Conservation (phyloP, 257 asterid genomes). For the Mitragyna speciosa region DNA sequence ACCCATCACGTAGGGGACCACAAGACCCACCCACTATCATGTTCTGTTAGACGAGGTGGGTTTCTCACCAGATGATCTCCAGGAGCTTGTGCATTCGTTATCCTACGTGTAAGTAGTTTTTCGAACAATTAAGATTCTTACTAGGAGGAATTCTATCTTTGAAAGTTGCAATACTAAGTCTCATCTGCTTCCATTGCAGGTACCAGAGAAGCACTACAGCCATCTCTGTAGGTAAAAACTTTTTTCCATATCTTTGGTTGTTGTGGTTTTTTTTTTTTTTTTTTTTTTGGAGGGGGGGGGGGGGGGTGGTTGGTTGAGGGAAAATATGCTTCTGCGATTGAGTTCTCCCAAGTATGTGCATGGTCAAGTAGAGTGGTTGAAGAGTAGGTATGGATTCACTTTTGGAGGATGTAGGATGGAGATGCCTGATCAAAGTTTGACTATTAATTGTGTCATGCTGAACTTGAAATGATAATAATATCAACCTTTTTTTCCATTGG, state of each 20-base stretch:
- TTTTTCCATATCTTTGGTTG: no score
- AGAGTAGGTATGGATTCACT: no score
- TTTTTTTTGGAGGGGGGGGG: neutral
- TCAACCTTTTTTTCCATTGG: neutral
- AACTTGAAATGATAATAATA: neutral
- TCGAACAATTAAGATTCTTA: neutral
- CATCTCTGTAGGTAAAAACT: conserved; percentile 89
- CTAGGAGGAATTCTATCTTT: no score
- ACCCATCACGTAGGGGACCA: conserved; percentile 57
- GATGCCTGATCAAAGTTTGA: no score
- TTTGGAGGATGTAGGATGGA: no score
- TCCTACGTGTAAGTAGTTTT: conserved; percentile 76
- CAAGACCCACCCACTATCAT: conserved; percentile 91
- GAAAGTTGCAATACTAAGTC: neutral
- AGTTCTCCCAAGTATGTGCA: no score
- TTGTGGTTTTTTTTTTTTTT: neutral
- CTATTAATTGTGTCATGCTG: no score
- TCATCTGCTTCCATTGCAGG: conserved; percentile 38
- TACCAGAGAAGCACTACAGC: conserved; percentile 97
- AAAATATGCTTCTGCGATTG: no score
- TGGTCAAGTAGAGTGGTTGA: no score
- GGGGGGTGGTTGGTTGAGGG: no score
- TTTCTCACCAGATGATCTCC: conserved; percentile 77
- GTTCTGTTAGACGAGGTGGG: conserved; percentile 77
- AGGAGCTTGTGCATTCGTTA: conserved; percentile 81